Percentiles rank a stretch among this genome's conserved stretches.
These are phyloP conservation scores for Kickxella alabastrina DNA, from an alignment of 192 early-diverging fungal species.

Conservation along the genomic window DNA sequence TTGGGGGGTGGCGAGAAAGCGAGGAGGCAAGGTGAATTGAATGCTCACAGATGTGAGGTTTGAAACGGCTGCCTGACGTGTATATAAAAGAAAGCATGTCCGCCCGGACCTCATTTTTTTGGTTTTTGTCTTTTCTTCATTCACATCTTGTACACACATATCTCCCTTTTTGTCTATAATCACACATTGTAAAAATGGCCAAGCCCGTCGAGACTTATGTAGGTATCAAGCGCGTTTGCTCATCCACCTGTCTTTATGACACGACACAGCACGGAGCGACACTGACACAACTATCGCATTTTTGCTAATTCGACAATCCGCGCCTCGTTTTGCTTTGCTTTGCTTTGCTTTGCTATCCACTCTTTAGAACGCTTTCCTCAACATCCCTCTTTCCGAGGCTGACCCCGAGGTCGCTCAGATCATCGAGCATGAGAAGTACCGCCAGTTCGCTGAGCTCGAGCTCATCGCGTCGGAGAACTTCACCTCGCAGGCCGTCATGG, in stretches of 20 bases:
- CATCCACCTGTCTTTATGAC: too few relatives aligned
- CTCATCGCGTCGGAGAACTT: constrained; percentile 99
- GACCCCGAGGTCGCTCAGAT: constrained; percentile 92
- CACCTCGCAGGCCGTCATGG: constrained; percentile 98
- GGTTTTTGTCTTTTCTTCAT: neutral
- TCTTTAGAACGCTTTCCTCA: constrained; percentile 70
- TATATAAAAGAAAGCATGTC: constrained; percentile 9
- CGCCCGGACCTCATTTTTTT: too few relatives aligned
- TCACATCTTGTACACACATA: neutral
- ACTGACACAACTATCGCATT: neutral
- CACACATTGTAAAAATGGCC: constrained; percentile 21
- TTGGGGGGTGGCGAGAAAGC: too few relatives aligned
- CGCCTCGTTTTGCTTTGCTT: too few relatives aligned
- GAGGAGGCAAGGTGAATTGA: too few relatives aligned
- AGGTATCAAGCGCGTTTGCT: too few relatives aligned
- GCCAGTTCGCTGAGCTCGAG: constrained; percentile 97
- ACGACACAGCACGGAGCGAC: too few relatives aligned
- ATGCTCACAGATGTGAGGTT: too few relatives aligned
- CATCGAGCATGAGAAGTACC: constrained; percentile 96
- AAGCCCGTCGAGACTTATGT: constrained; percentile 42
- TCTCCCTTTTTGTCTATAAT: neutral
- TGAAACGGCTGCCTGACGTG: too few relatives aligned
- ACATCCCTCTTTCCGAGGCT: constrained; percentile 85
- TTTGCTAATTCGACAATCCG: too few relatives aligned
- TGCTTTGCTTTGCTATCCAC: neutral